These are phyloP conservation scores for Hypomyces rosellus DNA, from an alignment of 2,329 filamentous ascomycete genomes.

Conservation along the genomic window DNA sequence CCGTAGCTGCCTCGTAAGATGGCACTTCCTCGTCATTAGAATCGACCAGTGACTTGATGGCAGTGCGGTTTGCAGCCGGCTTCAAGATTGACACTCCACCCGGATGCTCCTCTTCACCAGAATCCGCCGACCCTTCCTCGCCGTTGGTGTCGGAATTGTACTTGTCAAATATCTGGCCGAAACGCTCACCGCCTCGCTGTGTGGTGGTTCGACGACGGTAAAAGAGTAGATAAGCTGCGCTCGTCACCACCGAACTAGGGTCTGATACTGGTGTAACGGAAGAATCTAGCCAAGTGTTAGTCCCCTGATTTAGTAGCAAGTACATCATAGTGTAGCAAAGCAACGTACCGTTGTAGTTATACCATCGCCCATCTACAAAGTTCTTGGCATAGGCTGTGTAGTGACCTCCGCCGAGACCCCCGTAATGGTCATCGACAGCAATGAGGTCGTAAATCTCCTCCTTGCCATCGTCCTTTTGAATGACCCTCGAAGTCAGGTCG, in stretches of 20 bases:
- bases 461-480: slow-evolving; percentile 74
- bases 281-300: slow-evolving; percentile 59
- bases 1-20: slow-evolving; percentile 23
- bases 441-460: slow-evolving; percentile 86
- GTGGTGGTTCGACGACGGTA: slow-evolving; percentile 76
- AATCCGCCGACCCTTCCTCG: slow-evolving; percentile 38
- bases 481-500: slow-evolving; percentile 73
- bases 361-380: slow-evolving; percentile 84
- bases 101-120: slow-evolving; percentile 70
- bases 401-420: slow-evolving; percentile 87
- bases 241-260: slow-evolving; percentile 58
- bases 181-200: slow-evolving; percentile 72
- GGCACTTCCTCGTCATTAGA: slow-evolving; percentile 27
- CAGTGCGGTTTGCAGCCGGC: slow-evolving; percentile 14
- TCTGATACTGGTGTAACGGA: slow-evolving; percentile 58
- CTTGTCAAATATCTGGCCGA: slow-evolving; percentile 63
- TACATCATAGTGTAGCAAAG: neutral
- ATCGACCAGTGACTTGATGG: slow-evolving; percentile 21
- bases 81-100: neutral
- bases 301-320: neutral
- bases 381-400: slow-evolving; percentile 95
- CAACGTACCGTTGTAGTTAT: slow-evolving; percentile 85
- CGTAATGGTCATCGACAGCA: slow-evolving; percentile 92
- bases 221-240: slow-evolving; percentile 86
- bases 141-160: slow-evolving; percentile 50